Evolutionary conservation across 2,329 filamentous ascomycete genomes (phyloP), one percentile per base, ranked within the genome.

Genomic region (Ophiostoma tasmaniense): DNA sequence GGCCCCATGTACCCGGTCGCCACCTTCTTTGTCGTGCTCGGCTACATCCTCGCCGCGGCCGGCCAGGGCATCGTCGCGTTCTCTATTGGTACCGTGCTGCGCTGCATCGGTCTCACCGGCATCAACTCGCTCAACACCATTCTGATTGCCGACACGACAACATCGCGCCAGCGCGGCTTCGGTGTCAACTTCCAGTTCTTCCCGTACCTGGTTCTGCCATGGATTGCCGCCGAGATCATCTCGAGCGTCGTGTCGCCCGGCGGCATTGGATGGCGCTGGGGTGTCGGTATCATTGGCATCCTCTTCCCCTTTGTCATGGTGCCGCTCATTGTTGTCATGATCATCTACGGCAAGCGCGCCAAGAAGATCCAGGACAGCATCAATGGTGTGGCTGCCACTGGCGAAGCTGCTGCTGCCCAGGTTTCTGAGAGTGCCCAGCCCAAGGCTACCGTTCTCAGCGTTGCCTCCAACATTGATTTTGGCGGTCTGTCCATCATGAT

Each of bases 101-200:
- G 87, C 68, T 80, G 82, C 0, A 80, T 87, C 10, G 87, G 87
- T 1, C 81, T 82, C 55, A 86, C 86, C 0, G 86, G 85, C 1
- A 81, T 87, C 13, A 84, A 86, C 69, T 83, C 89, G 50, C 78
- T 88, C 61, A 85, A 87, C 73, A 85, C 88, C 71, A 85, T 89
- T 66, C 86, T 89, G 72, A 83, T 89, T 62, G 86, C 86, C 1
- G 87, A 89, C 74, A 82, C 86, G 17, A 87, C 85, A 4, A 78
- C 77, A 0, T 75, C 74, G 76, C 84, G 78, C 72, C 87, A 71
- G 76, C 83, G 73, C 82, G 87, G 74, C 77, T 84, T 76, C 80
- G 70, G 76, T 82, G 67, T 83, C 80, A 76, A 82, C 76, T 14
- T 85, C 78, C 61, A 76, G 80, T 74, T 83, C 80, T 67, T 85